Percentiles rank a stretch among this genome's conserved stretches.
Evolutionary conservation across 2,329 filamentous ascomycete species (phyloP).

Genomic region (Pseudomassariella vexata): DNA sequence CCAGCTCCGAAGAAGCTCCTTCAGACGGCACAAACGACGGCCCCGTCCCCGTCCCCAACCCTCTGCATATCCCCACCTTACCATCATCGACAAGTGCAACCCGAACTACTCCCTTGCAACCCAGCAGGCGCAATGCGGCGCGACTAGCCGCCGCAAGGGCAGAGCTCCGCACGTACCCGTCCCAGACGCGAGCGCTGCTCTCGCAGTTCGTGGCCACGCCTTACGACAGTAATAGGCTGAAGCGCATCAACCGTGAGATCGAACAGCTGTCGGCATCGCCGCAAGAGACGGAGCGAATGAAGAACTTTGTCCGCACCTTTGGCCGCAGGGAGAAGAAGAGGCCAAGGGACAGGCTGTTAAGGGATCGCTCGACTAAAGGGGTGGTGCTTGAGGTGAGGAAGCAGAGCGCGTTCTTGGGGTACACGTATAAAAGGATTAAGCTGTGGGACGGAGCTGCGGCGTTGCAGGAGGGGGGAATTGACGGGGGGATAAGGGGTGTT

Average conservation of each 20-base stretch:
- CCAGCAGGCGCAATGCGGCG: constrained; percentile 16
- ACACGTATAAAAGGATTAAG: constrained; percentile 65
- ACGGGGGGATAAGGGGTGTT: constrained; percentile 1
- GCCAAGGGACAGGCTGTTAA: constrained; percentile 76
- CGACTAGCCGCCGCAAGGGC: constrained; percentile 21
- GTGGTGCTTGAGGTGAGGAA: constrained; percentile 76
- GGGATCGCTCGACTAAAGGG: constrained; percentile 62
- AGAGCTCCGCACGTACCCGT: constrained; percentile 31
- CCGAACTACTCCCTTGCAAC: too few species aligned
- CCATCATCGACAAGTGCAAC: constrained; percentile 1
- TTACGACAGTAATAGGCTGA: constrained; percentile 42
- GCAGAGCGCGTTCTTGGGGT: constrained; percentile 79
- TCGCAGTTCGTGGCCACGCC: constrained; percentile 39
- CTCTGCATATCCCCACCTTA: neutral
- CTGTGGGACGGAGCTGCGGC: constrained; percentile 1
- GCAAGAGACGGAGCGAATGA: constrained; percentile 30
- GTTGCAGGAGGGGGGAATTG: constrained; percentile 1
- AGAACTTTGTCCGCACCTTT: constrained; percentile 44
- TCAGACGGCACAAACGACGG: neutral
- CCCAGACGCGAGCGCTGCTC: constrained; percentile 36
- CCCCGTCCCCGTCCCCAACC: neutral
- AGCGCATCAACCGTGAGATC: constrained; percentile 43
- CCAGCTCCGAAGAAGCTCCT: constrained; percentile 25
- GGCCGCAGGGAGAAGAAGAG: constrained; percentile 67
- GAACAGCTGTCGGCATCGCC: constrained; percentile 30